These are phyloP conservation scores for Camellia sinensis DNA, from an alignment of 148 eudicot species.

Conservation along the genomic window DNA sequence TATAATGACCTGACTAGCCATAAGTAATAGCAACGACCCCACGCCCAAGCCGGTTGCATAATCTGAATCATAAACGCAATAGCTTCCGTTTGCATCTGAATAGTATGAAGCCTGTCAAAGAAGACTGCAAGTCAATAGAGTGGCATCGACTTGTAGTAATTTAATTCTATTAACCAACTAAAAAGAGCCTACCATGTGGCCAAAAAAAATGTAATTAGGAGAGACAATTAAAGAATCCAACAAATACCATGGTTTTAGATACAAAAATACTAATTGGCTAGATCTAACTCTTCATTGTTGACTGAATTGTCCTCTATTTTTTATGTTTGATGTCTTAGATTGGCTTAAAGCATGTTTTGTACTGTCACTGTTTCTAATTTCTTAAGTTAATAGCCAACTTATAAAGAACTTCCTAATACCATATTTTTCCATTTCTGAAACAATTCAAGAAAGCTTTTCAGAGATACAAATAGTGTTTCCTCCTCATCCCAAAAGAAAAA, in stretches of 20 bases:
- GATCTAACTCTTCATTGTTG: no score
- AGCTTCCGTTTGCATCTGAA: constrained; percentile 19
- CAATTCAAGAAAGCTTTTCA: background rate
- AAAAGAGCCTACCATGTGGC: no score
- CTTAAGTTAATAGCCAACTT: background rate
- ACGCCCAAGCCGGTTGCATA: constrained; percentile 64
- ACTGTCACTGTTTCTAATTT: background rate
- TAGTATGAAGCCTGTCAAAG: constrained; percentile 42
- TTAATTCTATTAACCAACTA: no score
- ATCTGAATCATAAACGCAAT: constrained; percentile 69
- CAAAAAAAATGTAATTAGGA: no score
- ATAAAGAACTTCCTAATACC: background rate
- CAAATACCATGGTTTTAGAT: background rate
- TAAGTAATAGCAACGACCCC: constrained; percentile 55
- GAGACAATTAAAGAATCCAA: background rate
- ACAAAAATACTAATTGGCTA: background rate
- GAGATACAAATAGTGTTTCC: background rate
- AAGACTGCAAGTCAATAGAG: background rate
- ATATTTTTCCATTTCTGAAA: background rate
- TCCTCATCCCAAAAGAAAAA: no score
- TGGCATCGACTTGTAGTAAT: no score
- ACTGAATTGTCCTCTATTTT: background rate
- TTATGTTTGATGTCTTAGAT: background rate
- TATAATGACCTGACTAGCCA: constrained; percentile 67
- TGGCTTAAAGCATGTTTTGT: background rate